Percentiles rank a stretch among this genome's conserved stretches.
phyloP scores from a whole-genome alignment of 345 rosid genomes.

The Aurinia saxatilis region DNA sequence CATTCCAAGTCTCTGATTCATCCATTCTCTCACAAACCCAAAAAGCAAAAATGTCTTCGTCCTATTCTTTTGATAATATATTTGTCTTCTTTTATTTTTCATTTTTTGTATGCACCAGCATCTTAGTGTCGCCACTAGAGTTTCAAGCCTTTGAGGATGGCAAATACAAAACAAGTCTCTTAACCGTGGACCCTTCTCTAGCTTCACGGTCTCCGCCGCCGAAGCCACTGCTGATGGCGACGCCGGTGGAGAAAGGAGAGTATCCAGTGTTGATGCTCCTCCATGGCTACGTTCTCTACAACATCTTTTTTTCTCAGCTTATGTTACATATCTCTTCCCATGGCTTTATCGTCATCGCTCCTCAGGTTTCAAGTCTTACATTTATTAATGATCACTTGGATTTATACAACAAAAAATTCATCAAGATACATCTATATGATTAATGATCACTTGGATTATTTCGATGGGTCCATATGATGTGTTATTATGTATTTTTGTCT shows the following conservation, averaged over 20 bases:
- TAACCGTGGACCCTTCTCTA: slow-evolving; percentile 22
- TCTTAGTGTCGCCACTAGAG: too few relatives aligned
- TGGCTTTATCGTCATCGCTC: slow-evolving; percentile 85
- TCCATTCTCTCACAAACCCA: too few relatives aligned
- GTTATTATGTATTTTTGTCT: too few relatives aligned
- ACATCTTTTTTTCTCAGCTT: slow-evolving; percentile 83
- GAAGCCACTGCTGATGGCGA: slow-evolving; percentile 60
- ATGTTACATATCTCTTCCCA: slow-evolving; percentile 79
- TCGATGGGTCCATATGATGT: not conserved
- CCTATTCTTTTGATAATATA: too few relatives aligned
- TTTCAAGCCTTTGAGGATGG: slow-evolving; percentile 46
- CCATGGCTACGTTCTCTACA: slow-evolving; percentile 79
- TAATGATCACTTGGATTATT: too few relatives aligned
- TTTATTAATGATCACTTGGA: too few relatives aligned
- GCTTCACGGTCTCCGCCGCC: slow-evolving; percentile 31
- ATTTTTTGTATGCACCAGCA: too few relatives aligned
- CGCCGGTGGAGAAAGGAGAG: slow-evolving; percentile 57
- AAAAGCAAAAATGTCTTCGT: too few relatives aligned
- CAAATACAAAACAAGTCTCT: slow-evolving; percentile 34
- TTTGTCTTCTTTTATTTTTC: too few relatives aligned
- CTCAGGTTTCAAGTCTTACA: slow-evolving; percentile 51
- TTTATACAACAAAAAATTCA: too few relatives aligned
- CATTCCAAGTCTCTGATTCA: too few relatives aligned
- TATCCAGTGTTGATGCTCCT: slow-evolving; percentile 65
- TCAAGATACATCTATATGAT: too few relatives aligned